These are phyloP conservation scores for Diplodia corticola DNA, from an alignment of 2,329 filamentous ascomycete species.

Conservation along the genomic window DNA sequence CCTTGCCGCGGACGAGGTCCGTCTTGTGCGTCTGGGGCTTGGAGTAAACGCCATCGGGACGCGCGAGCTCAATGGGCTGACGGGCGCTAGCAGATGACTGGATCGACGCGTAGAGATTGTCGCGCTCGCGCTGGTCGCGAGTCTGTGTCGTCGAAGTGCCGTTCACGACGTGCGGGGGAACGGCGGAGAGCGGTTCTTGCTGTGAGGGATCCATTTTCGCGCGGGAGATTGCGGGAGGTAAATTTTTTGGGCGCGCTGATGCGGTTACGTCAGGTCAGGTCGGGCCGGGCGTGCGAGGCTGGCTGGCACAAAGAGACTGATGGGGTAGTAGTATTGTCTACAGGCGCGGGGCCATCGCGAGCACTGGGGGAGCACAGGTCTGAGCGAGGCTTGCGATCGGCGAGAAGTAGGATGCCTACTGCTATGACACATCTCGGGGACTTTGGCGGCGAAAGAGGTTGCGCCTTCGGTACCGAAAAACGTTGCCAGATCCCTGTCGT, in stretches of 20 bases:
- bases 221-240: slow-evolving; percentile 16
- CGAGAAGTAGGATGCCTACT: background rate
- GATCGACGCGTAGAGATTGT: slow-evolving; percentile 60
- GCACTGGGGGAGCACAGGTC: slow-evolving; percentile 5
- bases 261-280: slow-evolving; percentile 19
- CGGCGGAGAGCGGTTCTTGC: slow-evolving; percentile 51
- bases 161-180: slow-evolving; percentile 60
- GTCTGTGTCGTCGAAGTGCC: slow-evolving; percentile 54
- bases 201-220: slow-evolving; percentile 48
- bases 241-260: slow-evolving; percentile 12
- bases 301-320: background rate
- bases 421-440: slow-evolving; percentile 23
- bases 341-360: slow-evolving; percentile 4
- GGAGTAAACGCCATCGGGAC: slow-evolving; percentile 35
- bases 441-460: slow-evolving; percentile 17
- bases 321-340: background rate
- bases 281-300: background rate
- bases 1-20: background rate
- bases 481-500: slow-evolving; percentile 13
- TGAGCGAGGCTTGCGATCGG: background rate
- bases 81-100: slow-evolving; percentile 56
- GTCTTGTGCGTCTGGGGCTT: slow-evolving; percentile 23
- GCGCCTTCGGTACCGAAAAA: slow-evolving; percentile 12
- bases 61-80: slow-evolving; percentile 48
- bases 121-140: slow-evolving; percentile 53